phyloP scores from a whole-genome alignment of 2,329 filamentous ascomycete genomes.

The Penicillium hesseltinei region DNA sequence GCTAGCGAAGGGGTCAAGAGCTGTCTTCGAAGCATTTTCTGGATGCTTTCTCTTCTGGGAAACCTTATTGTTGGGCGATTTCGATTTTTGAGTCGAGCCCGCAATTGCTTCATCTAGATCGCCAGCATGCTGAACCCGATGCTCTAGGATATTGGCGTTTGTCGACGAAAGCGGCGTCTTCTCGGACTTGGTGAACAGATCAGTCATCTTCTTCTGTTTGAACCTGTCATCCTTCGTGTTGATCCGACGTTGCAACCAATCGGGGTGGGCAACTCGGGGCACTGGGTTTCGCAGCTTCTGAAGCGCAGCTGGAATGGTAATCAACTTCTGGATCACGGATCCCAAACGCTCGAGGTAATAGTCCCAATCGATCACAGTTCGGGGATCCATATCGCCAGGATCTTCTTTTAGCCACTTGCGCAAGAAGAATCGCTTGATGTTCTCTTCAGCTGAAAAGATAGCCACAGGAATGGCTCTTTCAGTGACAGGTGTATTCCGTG shows the following conservation, averaged over 20 bases:
- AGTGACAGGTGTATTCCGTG: constrained; percentile 86
- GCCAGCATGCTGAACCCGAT: constrained; percentile 54
- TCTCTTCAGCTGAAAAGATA: constrained; percentile 91
- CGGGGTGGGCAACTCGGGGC: constrained; percentile 86
- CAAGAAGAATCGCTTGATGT: constrained; percentile 82
- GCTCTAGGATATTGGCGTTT: constrained; percentile 60
- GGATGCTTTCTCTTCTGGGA: constrained; percentile 71
- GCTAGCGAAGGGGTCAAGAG: constrained; percentile 73
- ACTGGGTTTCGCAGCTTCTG: constrained; percentile 95
- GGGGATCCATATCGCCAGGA: constrained; percentile 83
- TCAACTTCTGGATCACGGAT: constrained; percentile 97
- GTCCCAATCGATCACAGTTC: constrained; percentile 89
- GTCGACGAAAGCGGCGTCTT: constrained; percentile 73
- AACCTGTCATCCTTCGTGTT: constrained; percentile 94
- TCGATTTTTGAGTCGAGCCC: constrained; percentile 66
- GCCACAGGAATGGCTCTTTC: constrained; percentile 92
- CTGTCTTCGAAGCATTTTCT: constrained; percentile 60
- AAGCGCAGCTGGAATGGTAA: constrained; percentile 94
- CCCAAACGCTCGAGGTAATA: constrained; percentile 96
- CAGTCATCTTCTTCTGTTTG: constrained; percentile 98
- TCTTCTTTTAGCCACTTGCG: constrained; percentile 96
- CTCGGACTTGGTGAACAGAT: constrained; percentile 65
- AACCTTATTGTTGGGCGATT: constrained; percentile 55
- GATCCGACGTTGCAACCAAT: constrained; percentile 93
- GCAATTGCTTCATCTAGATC: constrained; percentile 75